A percentile compares a stretch with the other conserved stretches of the same genome.
phyloP scores from a whole-genome alignment of 2,329 filamentous ascomycete genomes.

The Biscogniauxia sp. region DNA sequence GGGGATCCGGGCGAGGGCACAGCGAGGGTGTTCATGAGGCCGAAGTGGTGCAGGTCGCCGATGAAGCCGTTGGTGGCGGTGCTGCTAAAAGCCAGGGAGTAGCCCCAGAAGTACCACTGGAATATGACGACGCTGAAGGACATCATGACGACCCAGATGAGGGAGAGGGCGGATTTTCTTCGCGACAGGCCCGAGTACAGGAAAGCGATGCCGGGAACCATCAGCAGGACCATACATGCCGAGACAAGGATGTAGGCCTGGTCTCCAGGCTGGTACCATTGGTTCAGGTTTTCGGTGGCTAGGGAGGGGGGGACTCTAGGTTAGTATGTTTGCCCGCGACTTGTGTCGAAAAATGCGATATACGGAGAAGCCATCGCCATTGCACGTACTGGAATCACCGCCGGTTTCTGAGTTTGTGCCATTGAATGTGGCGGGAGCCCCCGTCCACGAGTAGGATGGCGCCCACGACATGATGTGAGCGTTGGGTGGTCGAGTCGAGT shows the following conservation, averaged over 20 bases:
- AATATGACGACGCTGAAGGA: slow-evolving; percentile 88
- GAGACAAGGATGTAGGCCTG: slow-evolving; percentile 90
- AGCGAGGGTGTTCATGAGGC: slow-evolving; percentile 79
- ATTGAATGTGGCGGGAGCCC: slow-evolving; percentile 60
- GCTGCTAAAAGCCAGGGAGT: slow-evolving; percentile 86
- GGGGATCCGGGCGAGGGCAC: slow-evolving; percentile 85
- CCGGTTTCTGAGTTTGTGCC: slow-evolving; percentile 63
- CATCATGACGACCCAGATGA: slow-evolving; percentile 97
- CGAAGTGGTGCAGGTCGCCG: slow-evolving; percentile 85
- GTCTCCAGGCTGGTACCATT: slow-evolving; percentile 91
- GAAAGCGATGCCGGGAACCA: slow-evolving; percentile 95
- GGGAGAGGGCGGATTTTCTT: slow-evolving; percentile 92
- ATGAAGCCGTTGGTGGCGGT: slow-evolving; percentile 86
- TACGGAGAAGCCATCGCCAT: not conserved
- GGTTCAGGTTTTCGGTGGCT: slow-evolving; percentile 88
- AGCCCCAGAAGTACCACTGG: slow-evolving; percentile 99
- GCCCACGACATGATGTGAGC: slow-evolving; percentile 48
- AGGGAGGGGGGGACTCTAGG: slow-evolving; percentile 12
- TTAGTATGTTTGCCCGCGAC: slow-evolving; percentile 6
- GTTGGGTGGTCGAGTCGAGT: not conserved
- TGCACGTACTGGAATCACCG: slow-evolving; percentile 72
- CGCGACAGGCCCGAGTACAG: slow-evolving; percentile 97
- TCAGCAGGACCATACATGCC: slow-evolving; percentile 90
- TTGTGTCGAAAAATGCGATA: not conserved
- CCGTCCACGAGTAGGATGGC: slow-evolving; percentile 50